Evolutionary conservation across 1,139 yeast genomes (phyloP).

Genomic region (Hansenula sp.): DNA sequence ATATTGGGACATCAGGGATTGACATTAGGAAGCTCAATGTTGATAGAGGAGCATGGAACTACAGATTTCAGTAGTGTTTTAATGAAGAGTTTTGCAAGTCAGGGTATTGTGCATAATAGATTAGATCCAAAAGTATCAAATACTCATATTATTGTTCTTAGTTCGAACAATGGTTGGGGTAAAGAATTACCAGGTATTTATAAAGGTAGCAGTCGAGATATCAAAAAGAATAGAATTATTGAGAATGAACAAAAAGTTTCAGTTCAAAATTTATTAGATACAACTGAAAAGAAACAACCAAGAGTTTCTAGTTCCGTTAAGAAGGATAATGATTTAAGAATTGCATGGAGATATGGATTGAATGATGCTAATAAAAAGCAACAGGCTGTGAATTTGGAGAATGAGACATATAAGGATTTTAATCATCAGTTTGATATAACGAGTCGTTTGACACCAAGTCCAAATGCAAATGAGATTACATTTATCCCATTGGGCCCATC

Average conservation of each 20-base stretch:
- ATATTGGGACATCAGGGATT: constrained; percentile 78
- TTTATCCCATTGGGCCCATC: constrained; percentile 38
- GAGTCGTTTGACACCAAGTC: constrained; percentile 60
- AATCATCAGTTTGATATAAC: constrained; percentile 76
- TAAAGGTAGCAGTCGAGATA: constrained; percentile 64
- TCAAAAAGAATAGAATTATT: constrained; percentile 53
- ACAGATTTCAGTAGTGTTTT: constrained; percentile 85
- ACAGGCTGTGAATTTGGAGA: constrained; percentile 10
- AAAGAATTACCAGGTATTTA: constrained; percentile 77
- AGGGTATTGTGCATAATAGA: constrained; percentile 72
- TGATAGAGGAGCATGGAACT: constrained; percentile 81
- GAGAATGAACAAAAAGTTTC: constrained; percentile 61
- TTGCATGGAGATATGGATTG: constrained; percentile 85
- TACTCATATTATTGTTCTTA: constrained; percentile 67
- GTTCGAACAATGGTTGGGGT: constrained; percentile 58
- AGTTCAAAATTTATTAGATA: constrained; percentile 56
- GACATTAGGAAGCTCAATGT: constrained; percentile 68
- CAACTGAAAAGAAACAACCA: constrained; percentile 5
- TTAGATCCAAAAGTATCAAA: constrained; percentile 31
- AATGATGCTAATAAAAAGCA: constrained; percentile 36
- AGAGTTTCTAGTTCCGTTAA: constrained; percentile 1
- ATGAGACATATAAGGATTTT: constrained; percentile 45
- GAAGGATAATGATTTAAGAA: constrained; percentile 52
- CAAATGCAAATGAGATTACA: constrained; percentile 57
- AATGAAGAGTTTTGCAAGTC: constrained; percentile 68